phyloP scores from a whole-genome alignment of 352 stramenopile genomes.

The Globisporangium cylindrosporum region DNA sequence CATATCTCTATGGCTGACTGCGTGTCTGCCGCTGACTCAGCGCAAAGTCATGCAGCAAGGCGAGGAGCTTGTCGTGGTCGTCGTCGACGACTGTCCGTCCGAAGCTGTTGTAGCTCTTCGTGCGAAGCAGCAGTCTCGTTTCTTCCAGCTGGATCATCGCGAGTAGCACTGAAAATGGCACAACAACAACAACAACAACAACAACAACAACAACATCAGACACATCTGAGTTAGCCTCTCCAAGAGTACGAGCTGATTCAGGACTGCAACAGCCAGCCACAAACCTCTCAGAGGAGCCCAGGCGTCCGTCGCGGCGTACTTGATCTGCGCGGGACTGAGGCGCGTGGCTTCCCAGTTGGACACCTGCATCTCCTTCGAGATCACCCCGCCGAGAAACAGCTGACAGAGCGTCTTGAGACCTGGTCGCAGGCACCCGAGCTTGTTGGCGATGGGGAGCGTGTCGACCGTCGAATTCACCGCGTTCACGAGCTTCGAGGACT shows the following conservation, averaged over 20 bases:
- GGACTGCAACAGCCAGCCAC: slow-evolving; percentile 7
- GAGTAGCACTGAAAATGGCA: slow-evolving; percentile 51
- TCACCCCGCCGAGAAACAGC: slow-evolving; percentile 61
- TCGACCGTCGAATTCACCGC: slow-evolving; percentile 70
- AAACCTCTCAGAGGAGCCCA: slow-evolving; percentile 72
- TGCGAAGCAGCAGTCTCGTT: slow-evolving; percentile 43
- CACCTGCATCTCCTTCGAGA: slow-evolving; percentile 86
- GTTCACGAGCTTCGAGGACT: slow-evolving; percentile 52
- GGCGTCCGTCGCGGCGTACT: slow-evolving; percentile 77
- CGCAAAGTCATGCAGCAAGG: slow-evolving; percentile 40
- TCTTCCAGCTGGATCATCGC: slow-evolving; percentile 73
- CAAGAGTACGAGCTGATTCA: neutral
- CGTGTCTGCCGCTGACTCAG: slow-evolving; percentile 23
- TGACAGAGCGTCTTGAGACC: slow-evolving; percentile 72
- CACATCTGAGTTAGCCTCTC: neutral
- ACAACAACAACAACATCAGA: neutral
- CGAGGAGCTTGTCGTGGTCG: slow-evolving; percentile 46
- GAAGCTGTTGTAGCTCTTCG: slow-evolving; percentile 65
- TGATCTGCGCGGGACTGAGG: slow-evolving; percentile 71
- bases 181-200: neutral
- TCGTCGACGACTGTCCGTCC: slow-evolving; percentile 33
- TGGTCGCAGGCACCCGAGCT: slow-evolving; percentile 71
- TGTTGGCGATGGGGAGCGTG: slow-evolving; percentile 73
- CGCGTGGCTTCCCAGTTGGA: slow-evolving; percentile 75
- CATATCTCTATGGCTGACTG: slow-evolving; percentile 10